phyloP scores from a whole-genome alignment of 805 yeast species.

The Ogataea corticis region DNA sequence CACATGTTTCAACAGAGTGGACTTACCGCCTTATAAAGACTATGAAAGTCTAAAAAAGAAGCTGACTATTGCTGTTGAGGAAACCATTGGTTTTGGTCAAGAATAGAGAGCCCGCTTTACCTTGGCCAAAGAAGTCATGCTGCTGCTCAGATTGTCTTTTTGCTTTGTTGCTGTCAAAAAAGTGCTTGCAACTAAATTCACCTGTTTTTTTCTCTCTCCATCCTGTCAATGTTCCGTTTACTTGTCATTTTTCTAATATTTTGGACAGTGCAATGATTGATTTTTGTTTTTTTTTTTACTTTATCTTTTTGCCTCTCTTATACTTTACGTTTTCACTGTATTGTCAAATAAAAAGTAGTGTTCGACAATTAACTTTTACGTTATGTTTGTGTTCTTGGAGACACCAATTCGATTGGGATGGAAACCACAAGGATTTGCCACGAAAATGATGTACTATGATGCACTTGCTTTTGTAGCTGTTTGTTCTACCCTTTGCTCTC shows the following conservation, averaged over 20 bases:
- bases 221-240: slow-evolving; percentile 1
- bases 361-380: too few relatives aligned
- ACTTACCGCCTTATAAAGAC: slow-evolving; percentile 89
- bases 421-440: slow-evolving; percentile 5
- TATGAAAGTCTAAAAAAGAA: slow-evolving; percentile 85
- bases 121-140: neutral
- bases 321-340: neutral
- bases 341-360: neutral
- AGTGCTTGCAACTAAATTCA: neutral
- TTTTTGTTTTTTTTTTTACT: neutral
- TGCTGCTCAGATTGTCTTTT: neutral
- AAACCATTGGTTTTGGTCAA: slow-evolving; percentile 98
- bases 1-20: slow-evolving; percentile 98
- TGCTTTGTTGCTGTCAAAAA: neutral
- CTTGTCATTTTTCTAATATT: neutral
- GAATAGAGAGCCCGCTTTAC: slow-evolving; percentile 48
- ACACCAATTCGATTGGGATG: slow-evolving; percentile 31
- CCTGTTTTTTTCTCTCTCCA: neutral
- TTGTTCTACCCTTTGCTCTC: slow-evolving; percentile 17
- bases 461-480: slow-evolving; percentile 23
- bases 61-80: slow-evolving; percentile 94
- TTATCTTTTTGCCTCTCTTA: neutral
- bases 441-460: slow-evolving; percentile 36
- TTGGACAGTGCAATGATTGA: slow-evolving; percentile 6
- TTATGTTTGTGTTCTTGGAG: slow-evolving; percentile 37